Evolutionary conservation across 495 filamentous ascomycete genomes (phyloP), one percentile per base, ranked within the genome.

Genomic region (Aspergillus ellipticus): DNA sequence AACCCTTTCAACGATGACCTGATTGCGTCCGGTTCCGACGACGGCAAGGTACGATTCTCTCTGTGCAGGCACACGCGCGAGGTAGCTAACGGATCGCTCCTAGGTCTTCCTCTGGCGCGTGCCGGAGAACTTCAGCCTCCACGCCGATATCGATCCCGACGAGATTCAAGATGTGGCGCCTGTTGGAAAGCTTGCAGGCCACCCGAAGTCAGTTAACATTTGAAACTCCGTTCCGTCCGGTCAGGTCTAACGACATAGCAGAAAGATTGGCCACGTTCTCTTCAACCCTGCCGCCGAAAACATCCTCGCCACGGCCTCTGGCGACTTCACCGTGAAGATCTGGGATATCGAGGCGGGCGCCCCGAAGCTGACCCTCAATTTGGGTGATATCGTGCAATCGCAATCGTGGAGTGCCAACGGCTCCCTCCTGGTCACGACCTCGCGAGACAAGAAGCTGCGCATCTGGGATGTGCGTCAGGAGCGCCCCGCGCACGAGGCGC

Each of bases 251-350:
- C 53, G 46, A 22, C 53, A 20, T 41, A 56, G 55, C 63, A 93
- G 92, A 64, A 98, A 98, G 70, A 85, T 97, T 57, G 94, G 94
- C 26, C 95, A 98, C 72, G 92, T 97, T 57, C 82, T 96, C 49
- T 98, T 97, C 79, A 96, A 98, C 74, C 93, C 95, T 46, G 86
- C 93, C 24, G 95, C 95, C 51, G 92, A 96, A 65, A 95, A 94
- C 69, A 87, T 98, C 61, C 88, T 98, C 24, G 94, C 94, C 58
- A 96, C 92, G 47, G 87, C 92, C 33, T 97, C 95, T 3, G 95
- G 94, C 57, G 95, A 98, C 69, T 89, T 89, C 68, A 93, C 91
- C 15, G 84, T 97, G 71, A 97, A 96, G 72, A 71, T 97, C 17
- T 98, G 94, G 94, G 94, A 98, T 78, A 82, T 97, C 49, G 83